Percentiles rank a stretch among this genome's conserved stretches.
Conservation (phyloP, 1,284 basidiomycete species). For the Ustilago bromivora region DNA sequence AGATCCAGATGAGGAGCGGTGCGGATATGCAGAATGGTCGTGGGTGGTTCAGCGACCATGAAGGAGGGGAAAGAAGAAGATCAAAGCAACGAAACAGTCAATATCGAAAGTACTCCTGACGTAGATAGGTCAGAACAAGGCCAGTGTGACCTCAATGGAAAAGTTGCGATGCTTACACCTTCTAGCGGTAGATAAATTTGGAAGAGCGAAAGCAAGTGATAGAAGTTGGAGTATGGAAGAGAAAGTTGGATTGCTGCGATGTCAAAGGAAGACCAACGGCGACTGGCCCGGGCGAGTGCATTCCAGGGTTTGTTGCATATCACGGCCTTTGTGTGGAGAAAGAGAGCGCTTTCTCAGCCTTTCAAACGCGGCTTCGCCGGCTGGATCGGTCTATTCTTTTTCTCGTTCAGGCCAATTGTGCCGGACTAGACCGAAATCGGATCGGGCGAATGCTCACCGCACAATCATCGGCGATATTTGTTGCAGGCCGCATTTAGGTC, state of each 20-base stretch:
- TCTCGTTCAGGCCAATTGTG: conserved; percentile 29
- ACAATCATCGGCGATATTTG: not conserved
- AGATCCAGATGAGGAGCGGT: not conserved
- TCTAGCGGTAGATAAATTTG: not conserved
- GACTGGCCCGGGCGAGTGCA: not conserved
- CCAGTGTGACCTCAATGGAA: not conserved
- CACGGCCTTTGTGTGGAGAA: conserved; percentile 35
- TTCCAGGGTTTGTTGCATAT: not conserved
- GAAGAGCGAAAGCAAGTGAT: not conserved
- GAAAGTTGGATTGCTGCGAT: not conserved
- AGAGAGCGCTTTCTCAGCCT: conserved; percentile 24
- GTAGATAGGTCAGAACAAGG: not conserved
- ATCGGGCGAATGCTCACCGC: not conserved
- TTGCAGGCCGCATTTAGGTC: conserved; percentile 12
- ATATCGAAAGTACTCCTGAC: not conserved
- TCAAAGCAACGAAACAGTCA: not conserved
- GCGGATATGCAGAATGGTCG: not conserved
- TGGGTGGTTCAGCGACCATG: not conserved
- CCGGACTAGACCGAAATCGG: conserved; percentile 40
- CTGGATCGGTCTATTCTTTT: conserved; percentile 23
- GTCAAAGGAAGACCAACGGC: not conserved
- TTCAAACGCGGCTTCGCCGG: conserved; percentile 33
- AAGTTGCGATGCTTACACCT: not conserved
- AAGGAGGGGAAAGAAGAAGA: not conserved
- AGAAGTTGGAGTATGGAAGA: conserved; percentile 8